Evolutionary conservation across 169 alveolate genomes (phyloP).

Genomic region (Cryptosporidium viatorum): DNA sequence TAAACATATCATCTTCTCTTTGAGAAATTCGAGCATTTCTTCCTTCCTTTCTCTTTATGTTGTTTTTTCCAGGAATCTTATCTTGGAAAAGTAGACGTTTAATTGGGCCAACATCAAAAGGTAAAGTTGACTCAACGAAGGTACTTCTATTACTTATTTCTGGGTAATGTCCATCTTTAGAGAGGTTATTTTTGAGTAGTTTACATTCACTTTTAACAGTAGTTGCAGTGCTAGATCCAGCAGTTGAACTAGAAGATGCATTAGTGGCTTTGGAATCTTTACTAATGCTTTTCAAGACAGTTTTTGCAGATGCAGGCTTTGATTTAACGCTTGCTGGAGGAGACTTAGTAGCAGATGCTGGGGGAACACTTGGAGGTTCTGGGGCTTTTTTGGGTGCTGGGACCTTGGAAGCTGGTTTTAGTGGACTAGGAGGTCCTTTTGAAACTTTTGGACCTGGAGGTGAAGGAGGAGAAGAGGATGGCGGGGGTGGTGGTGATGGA

Average conservation of each 20-base stretch:
- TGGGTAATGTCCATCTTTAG: slow-evolving; percentile 39
- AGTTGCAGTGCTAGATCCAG: neutral
- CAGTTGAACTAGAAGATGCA: neutral
- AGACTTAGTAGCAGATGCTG: neutral
- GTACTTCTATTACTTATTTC: slow-evolving; percentile 48
- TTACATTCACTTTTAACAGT: neutral
- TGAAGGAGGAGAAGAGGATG: neutral
- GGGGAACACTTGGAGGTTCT: neutral
- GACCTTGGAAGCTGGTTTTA: neutral
- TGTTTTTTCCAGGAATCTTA: slow-evolving; percentile 1
- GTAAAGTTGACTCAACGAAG: slow-evolving; percentile 50
- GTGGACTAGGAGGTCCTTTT: neutral
- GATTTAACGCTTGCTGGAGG: neutral
- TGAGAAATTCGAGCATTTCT: slow-evolving; percentile 15
- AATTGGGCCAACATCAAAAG: slow-evolving; percentile 71
- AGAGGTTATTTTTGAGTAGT: slow-evolving; percentile 9
- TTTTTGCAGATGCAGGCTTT: neutral
- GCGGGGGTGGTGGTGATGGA: neutral
- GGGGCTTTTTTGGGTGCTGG: neutral
- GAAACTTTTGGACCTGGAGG: neutral
- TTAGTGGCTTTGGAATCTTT: slow-evolving; percentile 10
- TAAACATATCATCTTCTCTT: slow-evolving; percentile 69
- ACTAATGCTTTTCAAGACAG: slow-evolving; percentile 38
- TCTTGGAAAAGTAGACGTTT: slow-evolving; percentile 57
- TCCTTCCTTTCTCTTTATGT: neutral